A percentile compares a stretch with the other conserved stretches of the same genome.
phyloP scores from a whole-genome alignment of 192 early-diverging fungal genomes.

The Fimicolochytrium jonesii region DNA sequence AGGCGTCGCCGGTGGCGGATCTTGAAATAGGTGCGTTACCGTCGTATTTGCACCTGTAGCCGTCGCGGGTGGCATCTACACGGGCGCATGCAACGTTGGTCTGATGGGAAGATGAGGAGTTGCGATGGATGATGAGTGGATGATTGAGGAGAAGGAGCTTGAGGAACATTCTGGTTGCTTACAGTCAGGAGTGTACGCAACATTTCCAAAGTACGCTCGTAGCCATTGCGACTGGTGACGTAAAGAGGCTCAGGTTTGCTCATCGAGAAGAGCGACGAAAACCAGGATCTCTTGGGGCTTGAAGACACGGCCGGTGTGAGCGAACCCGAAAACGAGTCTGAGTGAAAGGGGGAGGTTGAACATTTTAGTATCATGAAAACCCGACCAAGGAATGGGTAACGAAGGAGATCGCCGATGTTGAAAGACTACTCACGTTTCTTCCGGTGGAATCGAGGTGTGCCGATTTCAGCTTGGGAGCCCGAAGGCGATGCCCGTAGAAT shows the following conservation, averaged over 20 bases:
- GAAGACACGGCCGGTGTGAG: constrained; percentile 33
- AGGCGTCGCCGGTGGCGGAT: too few relatives aligned
- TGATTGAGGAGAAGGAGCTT: too few relatives aligned
- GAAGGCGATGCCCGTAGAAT: not conserved
- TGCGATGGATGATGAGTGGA: too few relatives aligned
- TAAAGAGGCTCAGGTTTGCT: constrained; percentile 36
- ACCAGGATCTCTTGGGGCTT: constrained; percentile 43
- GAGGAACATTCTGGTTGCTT: too few relatives aligned
- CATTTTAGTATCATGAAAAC: not conserved
- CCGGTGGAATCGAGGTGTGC: constrained; percentile 40
- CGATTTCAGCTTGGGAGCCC: constrained; percentile 17
- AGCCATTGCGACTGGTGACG: not conserved
- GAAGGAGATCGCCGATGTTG: too few relatives aligned
- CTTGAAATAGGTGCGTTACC: too few relatives aligned
- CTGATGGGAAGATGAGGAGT: too few relatives aligned
- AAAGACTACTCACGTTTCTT: constrained; percentile 11
- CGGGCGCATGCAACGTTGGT: too few relatives aligned
- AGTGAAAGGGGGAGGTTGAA: not conserved
- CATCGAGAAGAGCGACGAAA: constrained; percentile 39
- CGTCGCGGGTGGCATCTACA: too few relatives aligned
- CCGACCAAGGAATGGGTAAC: too few relatives aligned
- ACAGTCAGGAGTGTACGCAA: too few relatives aligned
- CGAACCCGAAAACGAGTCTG: constrained; percentile 7
- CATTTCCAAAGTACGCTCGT: constrained; percentile 5
- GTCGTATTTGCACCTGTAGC: too few relatives aligned